A percentile compares a stretch with the other conserved stretches of the same genome.
Evolutionary conservation across 2,329 filamentous ascomycete species (phyloP).

Genomic region (Beauveria brongniartii): DNA sequence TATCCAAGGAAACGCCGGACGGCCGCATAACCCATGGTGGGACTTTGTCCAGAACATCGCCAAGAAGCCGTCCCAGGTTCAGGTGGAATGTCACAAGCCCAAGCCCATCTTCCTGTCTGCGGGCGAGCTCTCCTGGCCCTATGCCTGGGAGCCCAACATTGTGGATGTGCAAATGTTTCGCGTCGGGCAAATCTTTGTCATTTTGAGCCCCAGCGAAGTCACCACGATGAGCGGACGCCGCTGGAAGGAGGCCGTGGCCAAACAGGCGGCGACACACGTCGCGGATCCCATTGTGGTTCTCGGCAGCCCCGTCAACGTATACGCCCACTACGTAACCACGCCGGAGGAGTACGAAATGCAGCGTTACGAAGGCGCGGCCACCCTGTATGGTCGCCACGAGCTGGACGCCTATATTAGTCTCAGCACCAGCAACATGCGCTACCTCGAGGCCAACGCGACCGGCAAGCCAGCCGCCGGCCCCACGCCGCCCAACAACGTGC

Average conservation of each 20-base stretch:
- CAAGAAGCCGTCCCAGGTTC: slow-evolving; percentile 60
- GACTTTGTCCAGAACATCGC: slow-evolving; percentile 63
- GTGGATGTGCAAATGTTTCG: slow-evolving; percentile 82
- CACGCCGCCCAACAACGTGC: slow-evolving; percentile 68
- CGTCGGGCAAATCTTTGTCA: slow-evolving; percentile 74
- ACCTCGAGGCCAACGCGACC: slow-evolving; percentile 29
- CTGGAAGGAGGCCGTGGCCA: slow-evolving; percentile 65
- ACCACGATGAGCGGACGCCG: slow-evolving; percentile 88
- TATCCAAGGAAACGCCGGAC: slow-evolving; percentile 70
- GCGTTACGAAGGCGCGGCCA: slow-evolving; percentile 91
- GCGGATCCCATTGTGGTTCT: slow-evolving; percentile 65
- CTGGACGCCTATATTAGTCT: slow-evolving; percentile 83
- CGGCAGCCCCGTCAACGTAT: slow-evolving; percentile 82
- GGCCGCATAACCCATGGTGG: slow-evolving; percentile 76
- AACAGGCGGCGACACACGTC: slow-evolving; percentile 39
- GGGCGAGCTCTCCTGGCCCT: slow-evolving; percentile 68
- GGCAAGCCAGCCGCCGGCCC: slow-evolving; percentile 43
- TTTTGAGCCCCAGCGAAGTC: slow-evolving; percentile 79
- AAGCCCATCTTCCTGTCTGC: slow-evolving; percentile 87
- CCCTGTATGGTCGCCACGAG: slow-evolving; percentile 75
- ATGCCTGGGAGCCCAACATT: slow-evolving; percentile 83
- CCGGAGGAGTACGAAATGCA: slow-evolving; percentile 76
- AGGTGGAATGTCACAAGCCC: slow-evolving; percentile 65
- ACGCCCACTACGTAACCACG: slow-evolving; percentile 74
- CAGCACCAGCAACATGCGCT: slow-evolving; percentile 53